Base-by-base conservation (phyloP, 495 filamentous ascomycete species). In the Aspergillus steynii region DNA sequence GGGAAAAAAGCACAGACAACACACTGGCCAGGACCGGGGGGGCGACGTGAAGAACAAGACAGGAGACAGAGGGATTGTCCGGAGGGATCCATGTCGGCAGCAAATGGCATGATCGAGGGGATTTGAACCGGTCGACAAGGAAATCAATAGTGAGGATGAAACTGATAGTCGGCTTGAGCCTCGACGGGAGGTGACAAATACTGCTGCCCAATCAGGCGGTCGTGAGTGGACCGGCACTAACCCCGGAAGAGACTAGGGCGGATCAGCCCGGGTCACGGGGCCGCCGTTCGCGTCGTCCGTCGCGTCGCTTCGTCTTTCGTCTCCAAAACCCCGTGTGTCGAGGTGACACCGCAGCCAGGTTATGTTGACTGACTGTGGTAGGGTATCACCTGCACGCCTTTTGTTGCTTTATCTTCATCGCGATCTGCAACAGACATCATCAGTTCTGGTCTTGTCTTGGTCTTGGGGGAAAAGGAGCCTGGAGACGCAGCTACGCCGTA, bases 341-440 rank as follows among this genome's bases (percentile, higher is more conserved):
- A 60, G 60, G 65, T 68, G 62, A 65, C 62, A 68, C 65, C 34
- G 46, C 56, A 60, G 58, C 50, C 47, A 56, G 49, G 50, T 54
- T 60, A 51, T 47, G 46, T 29, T 57, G 51, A 55, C 52, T 58
- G 46, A 29, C 49, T 57, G 52, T 62, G 59, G 56, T 34, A 49
- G 29, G 55, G 15, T 59, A 47, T 52, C 15, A 47, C 59, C 51
- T 37, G 45, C 50, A 37, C 52, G 29, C 55, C 26, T 53, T 56
- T 55, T 20, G 49, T 45, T 53, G 29, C 27, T 29, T 46, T 55
- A 55, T 51, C 50, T 58, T 29, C 53, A 32, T 52, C 58, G 27
- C 25, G 29, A 34, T 34, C 31, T 34, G 31, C 31, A 34, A 7
- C 9, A 5, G 31, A 34, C 31, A 34, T 34, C 31, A 34, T 34